Evolutionary conservation across 768 basidiomycete species (phyloP), one percentile per base, ranked within the genome.

Genomic region (Boletus tylopilopsis): DNA sequence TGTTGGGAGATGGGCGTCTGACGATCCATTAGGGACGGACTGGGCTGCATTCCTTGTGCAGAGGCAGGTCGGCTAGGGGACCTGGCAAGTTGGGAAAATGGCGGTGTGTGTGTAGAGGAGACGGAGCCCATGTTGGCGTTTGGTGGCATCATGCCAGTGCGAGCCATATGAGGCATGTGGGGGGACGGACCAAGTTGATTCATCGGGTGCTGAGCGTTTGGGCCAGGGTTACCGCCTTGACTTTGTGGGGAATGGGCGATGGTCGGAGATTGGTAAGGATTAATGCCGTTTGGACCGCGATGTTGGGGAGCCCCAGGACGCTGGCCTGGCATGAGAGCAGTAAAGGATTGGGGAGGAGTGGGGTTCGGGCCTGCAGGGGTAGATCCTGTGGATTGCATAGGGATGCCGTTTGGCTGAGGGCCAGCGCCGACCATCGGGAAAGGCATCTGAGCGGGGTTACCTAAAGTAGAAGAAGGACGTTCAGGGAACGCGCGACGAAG

Each of bases 51-150:
- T 64, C 78, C 74, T 50, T 74, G 70, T 0, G 83, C 81, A 0
- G 80, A 76, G 5, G 66, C 77, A 33, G 84, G 76, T 34, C 84
- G 75, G 61, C 85, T 87, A 5, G 80, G 79, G 6, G 85, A 79
- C 42, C 81, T 73, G 4, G 73, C 76, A 15, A 72, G 59, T 51
- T 71, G 75, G 35, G 71, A 72, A 53, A 74, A 80, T 9, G 62
- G 52, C 21, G 68, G 71, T 11, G 76, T 73, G 38, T 76, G 73
- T 0, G 73, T 71, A 25, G 63, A 63, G 21, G 70, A 61, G 23
- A 66, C 53, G 47, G 72, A 54, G 61, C 73, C 66, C 48, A 71
- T 62, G 37, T 68, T 71, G 43, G 74, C 64, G 27, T 71, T 72
- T 29, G 71, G 71, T 0, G 81, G 79, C 8, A 80, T 80, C 41